A percentile compares a stretch with the other conserved stretches of the same genome.
Evolutionary conservation across 1,284 basidiomycete species (phyloP).

Genomic region (Crepidotus sp.): DNA sequence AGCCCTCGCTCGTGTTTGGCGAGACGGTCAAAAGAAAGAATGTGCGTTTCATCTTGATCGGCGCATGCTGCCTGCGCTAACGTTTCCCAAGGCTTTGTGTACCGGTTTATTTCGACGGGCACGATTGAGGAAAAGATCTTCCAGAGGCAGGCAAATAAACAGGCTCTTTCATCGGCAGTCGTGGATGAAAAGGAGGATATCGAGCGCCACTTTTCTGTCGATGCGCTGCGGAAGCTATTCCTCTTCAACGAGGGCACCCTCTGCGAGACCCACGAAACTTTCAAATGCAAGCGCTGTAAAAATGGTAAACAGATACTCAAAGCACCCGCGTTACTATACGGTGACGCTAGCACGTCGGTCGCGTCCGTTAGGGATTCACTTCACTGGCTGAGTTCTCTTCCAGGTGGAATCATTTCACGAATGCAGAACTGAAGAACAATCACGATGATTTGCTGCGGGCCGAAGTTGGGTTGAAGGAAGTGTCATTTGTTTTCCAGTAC

Average conservation of each 20-base stretch:
- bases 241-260: constrained; percentile 81
- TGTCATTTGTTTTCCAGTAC: constrained; percentile 90
- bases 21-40: constrained; percentile 99
- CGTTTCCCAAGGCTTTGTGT: constrained; percentile 73
- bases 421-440: constrained; percentile 78
- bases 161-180: constrained; percentile 93
- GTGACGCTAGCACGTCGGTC: constrained; percentile 93
- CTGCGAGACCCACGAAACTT: constrained; percentile 95
- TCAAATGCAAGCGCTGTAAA: constrained; percentile 95
- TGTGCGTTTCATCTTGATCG: constrained; percentile 38
- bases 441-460: constrained; percentile 94
- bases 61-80: background rate
- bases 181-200: constrained; percentile 97
- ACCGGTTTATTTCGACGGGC: constrained; percentile 95
- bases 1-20: constrained; percentile 96
- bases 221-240: constrained; percentile 88
- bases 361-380: background rate
- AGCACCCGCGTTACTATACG: constrained; percentile 83
- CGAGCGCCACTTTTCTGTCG: constrained; percentile 91
- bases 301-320: constrained; percentile 82
- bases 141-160: constrained; percentile 92
- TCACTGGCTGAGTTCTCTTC: constrained; percentile 9
- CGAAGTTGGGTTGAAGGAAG: constrained; percentile 77
- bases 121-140: constrained; percentile 99
- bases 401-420: constrained; percentile 98